Conservation (phyloP, 805 yeast genomes). For the Ogataea methylovora region DNA sequence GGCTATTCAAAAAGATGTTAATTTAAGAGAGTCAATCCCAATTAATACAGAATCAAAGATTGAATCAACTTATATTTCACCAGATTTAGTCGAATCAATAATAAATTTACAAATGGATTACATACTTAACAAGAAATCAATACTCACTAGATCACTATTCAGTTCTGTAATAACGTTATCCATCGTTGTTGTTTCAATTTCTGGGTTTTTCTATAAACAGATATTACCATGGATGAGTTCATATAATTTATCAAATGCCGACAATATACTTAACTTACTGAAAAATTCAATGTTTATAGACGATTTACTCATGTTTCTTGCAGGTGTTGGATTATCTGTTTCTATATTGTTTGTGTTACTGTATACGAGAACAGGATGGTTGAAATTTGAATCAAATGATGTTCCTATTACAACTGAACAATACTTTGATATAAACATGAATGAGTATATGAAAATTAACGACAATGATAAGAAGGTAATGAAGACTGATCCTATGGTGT, state of each 20-base stretch:
- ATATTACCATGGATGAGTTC: constrained; percentile 15
- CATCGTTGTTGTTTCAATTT: constrained; percentile 14
- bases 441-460: constrained; percentile 26
- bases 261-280: no score
- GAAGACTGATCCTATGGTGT: constrained; percentile 10
- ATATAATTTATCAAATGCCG: constrained; percentile 14
- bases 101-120: constrained; percentile 59
- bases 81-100: constrained; percentile 53
- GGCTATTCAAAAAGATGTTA: constrained; percentile 40
- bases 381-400: constrained; percentile 32
- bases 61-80: constrained; percentile 39
- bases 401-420: constrained; percentile 27
- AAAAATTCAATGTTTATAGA: constrained; percentile 14
- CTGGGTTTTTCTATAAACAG: constrained; percentile 11
- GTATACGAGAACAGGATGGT: constrained; percentile 38
- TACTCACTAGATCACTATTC: constrained; percentile 36
- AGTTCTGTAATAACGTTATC: constrained; percentile 37
- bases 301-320: constrained; percentile 25
- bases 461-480: constrained; percentile 8
- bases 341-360: constrained; percentile 32
- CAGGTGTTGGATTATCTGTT: constrained; percentile 31
- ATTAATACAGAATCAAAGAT: constrained; percentile 45
- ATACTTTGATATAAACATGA: constrained; percentile 47
- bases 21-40: constrained; percentile 49
- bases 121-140: constrained; percentile 38